Base-by-base conservation (phyloP, 208 protist genomes). In the Crithidia expoeki region DNA sequence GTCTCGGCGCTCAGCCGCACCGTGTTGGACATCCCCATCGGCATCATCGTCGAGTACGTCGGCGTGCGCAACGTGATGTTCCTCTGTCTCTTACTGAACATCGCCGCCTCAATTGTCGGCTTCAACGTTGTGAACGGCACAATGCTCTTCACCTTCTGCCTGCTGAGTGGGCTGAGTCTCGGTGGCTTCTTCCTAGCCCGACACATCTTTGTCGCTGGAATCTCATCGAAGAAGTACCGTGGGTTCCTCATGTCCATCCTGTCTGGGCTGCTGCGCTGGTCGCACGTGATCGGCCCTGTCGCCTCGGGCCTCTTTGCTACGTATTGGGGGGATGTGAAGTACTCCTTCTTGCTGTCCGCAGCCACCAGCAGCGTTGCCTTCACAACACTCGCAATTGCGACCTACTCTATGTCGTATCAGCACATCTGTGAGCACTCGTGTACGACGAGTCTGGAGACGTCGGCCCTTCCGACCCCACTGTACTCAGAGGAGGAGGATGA, bases 171-270 rank as follows among this genome's bases (percentile, higher is more conserved):
- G 2, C 64, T 81, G 60, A 92, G 87, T 10, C 79, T 86, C 33
- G 89, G 92, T 14, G 77, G 72, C 42, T 94, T 93, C 72, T 94
- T 96, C 63, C 69, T 96, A 1, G 59, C 89, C 25, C 87, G 88
- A 0, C 89, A 94, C 79, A 90, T 96, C 30, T 93, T 94, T 38
- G 89, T 93, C 17, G 63, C 88, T 11, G 70, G 79, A 5, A 81
- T 91, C 30, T 74, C 79, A 21, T 83, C 85, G n/a, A 84, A 81
- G 56, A 79, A 83, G 65, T 84, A 94, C 46, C 85, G 89, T n/a
- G 92, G 87, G 1, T 86, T 85, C 42, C 72, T 93, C 33, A 90
- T 96, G 77, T 65, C 86, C 2, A 88, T 91, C 51, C 65, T 96
- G 21, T 83, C 83, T 0, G 89, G 89, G n/a, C 68, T 94, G 33